A percentile compares a stretch with the other conserved stretches of the same genome.
phyloP scores from a whole-genome alignment of 768 basidiomycete genomes.

The Lactarius evosmus region DNA sequence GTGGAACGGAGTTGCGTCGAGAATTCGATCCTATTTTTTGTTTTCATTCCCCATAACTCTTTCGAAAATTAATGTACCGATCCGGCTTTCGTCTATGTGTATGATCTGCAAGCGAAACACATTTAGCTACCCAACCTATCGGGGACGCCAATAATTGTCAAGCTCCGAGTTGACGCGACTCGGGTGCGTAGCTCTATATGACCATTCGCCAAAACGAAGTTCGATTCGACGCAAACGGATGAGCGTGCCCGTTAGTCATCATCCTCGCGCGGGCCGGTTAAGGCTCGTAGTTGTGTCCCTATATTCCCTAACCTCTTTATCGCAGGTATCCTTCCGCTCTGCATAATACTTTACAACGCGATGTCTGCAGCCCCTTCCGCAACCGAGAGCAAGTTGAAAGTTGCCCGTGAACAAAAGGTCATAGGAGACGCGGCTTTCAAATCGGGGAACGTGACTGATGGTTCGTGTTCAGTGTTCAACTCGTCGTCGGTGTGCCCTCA shows the following conservation, averaged over 20 bases:
- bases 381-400: constrained; percentile 22
- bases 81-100: too few relatives aligned
- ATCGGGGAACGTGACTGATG: constrained; percentile 55
- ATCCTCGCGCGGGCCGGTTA: background rate
- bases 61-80: background rate
- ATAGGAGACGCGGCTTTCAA: constrained; percentile 68
- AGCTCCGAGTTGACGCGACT: too few relatives aligned
- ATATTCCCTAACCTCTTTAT: background rate
- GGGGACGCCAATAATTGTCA: background rate
- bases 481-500: background rate
- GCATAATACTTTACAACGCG: background rate
- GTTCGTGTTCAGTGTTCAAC: constrained; percentile 35
- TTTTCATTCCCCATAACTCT: background rate
- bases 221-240: too few relatives aligned
- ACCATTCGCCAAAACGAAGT: too few relatives aligned
- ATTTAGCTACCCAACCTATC: background rate
- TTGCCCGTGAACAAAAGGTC: constrained; percentile 53
- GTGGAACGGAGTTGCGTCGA: too few relatives aligned
- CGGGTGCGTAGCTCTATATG: too few relatives aligned
- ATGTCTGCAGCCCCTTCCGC: constrained; percentile 3
- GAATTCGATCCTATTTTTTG: background rate
- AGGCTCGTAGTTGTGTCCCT: background rate
- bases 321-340: background rate
- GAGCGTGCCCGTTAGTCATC: background rate
- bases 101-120: too few relatives aligned